Base-by-base conservation (phyloP, 768 basidiomycete genomes). In the Pisolithus orientalis region DNA sequence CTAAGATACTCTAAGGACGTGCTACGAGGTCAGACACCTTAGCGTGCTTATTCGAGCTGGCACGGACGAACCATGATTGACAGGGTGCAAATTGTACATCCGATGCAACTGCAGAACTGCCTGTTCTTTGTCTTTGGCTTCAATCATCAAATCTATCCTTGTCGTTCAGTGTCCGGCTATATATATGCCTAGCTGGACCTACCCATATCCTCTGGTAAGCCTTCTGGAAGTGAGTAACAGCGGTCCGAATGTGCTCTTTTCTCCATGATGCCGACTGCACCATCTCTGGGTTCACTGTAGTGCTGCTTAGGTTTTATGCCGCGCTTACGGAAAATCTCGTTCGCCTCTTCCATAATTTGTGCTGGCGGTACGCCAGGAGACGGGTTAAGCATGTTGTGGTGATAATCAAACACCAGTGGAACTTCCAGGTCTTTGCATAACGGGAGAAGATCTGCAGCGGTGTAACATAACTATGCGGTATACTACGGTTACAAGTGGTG, bases 101-200 rank as follows among this genome's bases (percentile, higher is more conserved):
- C 91, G 67, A 63, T 90, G 84, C 43, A 95, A 62, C 55, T 94
- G 83, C 52, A 96, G 77, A 5, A 96, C 93, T 1, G 93, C 94
- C 64, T 94, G 94, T 65, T 95, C 94, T 70, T 94, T 90, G 67
- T 89, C 90, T 65, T 93, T 91, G 3, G 90, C 90, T 75, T 94
- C 92, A 53, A 94, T 91, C 92, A 94, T 93, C 57, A 94, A 62
- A 70, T 94, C 91, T 62, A 76, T 61, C 39, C 11, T 17, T 21
- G 3, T 3, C 13, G 28, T 34, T 21, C 38, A 57, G 61, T 39
- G 53, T 54, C 56, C 44, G 53, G 47, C 56, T n/a, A 24, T 47
- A 13, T 27, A 49, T 7, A 25, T 9, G n/a, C 44, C 25, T 25
- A 28, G 45, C 4, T 1, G 16, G 27, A 60, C 77, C 47, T 55